Evolutionary conservation across 148 eudicot species (phyloP).

Genomic region (Amaranthus palmeri): DNA sequence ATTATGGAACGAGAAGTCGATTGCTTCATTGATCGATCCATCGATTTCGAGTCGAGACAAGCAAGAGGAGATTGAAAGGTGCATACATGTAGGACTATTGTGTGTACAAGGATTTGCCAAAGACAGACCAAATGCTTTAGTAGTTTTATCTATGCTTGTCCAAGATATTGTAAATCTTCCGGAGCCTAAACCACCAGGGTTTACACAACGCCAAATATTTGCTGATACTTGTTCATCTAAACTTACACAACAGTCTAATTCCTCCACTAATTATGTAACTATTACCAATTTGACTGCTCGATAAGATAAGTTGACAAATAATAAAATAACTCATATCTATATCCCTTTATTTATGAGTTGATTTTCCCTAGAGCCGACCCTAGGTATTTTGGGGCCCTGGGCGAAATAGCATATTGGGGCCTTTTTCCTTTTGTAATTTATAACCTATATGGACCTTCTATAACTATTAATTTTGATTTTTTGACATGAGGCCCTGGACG

Average conservation of each 20-base stretch:
- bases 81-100: constrained; percentile 37
- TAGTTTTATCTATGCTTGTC: constrained; percentile 25
- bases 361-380: too few relatives aligned
- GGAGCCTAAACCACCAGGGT: constrained; percentile 22
- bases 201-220: constrained; percentile 13
- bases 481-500: too few relatives aligned
- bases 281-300: constrained; percentile 13
- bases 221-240: constrained; percentile 11
- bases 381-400: too few relatives aligned
- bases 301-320: too few relatives aligned
- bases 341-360: too few relatives aligned
- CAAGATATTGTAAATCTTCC: constrained; percentile 20
- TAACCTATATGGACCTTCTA: too few relatives aligned
- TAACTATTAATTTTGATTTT: too few relatives aligned
- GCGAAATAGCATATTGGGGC: too few relatives aligned
- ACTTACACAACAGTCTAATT: constrained; percentile 6
- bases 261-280: constrained; percentile 19
- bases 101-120: constrained; percentile 32
- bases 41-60: constrained; percentile 8
- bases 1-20: constrained; percentile 26
- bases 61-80: constrained; percentile 24
- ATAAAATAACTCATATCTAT: too few relatives aligned
- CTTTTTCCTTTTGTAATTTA: too few relatives aligned
- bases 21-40: constrained; percentile 23
- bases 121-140: constrained; percentile 33